phyloP scores from a whole-genome alignment of 306 rosid genomes.

The Vicia sativa region DNA sequence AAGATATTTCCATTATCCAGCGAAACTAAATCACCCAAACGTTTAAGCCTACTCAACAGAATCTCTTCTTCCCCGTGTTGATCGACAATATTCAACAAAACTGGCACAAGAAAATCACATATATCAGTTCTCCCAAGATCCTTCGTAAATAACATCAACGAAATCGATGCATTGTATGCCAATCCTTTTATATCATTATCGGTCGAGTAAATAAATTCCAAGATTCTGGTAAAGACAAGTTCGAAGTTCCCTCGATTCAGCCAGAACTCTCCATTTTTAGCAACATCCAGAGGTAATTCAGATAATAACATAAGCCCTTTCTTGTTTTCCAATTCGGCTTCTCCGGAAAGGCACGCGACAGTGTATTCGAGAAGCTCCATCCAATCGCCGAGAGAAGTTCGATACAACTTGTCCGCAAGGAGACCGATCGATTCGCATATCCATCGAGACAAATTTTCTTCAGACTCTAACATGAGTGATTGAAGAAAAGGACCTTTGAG shows the following conservation, averaged over 20 bases:
- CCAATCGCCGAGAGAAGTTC: neutral
- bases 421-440: neutral
- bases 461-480: neutral
- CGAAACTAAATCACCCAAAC: neutral
- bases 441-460: neutral
- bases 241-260: neutral
- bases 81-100: neutral
- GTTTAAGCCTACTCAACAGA: neutral
- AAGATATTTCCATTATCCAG: neutral
- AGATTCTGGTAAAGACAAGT: neutral
- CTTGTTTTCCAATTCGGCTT: neutral
- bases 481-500: conserved; percentile 18
- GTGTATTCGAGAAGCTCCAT: conserved; percentile 22
- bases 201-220: neutral
- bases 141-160: neutral
- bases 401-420: conserved; percentile 4
- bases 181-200: neutral
- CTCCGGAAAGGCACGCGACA: neutral
- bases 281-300: neutral
- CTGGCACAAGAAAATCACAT: neutral
- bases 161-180: neutral
- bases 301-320: conserved; percentile 29
- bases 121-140: neutral
- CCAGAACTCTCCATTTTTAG: neutral
- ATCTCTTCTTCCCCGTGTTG: neutral